Evolutionary conservation across 2,329 filamentous ascomycete species (phyloP), one percentile per base, ranked within the genome.

Genomic region (Zarea fungicola): DNA sequence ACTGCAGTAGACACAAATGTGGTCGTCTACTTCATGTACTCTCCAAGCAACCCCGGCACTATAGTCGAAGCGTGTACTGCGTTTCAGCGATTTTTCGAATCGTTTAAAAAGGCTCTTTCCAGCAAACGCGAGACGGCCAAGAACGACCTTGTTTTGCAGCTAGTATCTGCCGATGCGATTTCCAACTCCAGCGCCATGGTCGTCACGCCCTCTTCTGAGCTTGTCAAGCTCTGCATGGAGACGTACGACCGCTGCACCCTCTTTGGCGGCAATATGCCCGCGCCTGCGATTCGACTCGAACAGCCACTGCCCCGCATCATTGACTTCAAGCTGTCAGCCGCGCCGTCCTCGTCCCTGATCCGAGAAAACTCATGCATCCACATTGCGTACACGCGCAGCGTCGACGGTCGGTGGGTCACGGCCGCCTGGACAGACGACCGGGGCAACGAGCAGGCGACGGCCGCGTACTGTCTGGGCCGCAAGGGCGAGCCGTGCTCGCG

Each of bases 321-420:
- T 45, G 85, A 87, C 42, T 93, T 95, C 66, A 86, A 87, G 61
- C 68, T 91, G 2, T 76, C 73, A 2, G 66, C 78, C 1, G 81
- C 78, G 13, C 84, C 87, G 2, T 88, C 87, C 0, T 78, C 81
- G 16, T 87, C 89, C 16, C 70, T 92, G 6, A 72, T 93, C 46
- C 80, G 85, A 48, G 88, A 93, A 61, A 89, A 90, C 55, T 87
- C 83, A 1, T 85, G 85, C 59, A 80, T 95, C 25, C 89, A 95
- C 62, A 71, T 95, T 37, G 87, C 85, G 1, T 95, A 95, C 59
- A 80, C 85, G 2, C 77, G 83, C 48, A 91, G 87, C 59, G 73
- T 84, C 10, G 87, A 92, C 62, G 81, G 85, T 18, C 74, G 83
- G 8, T 95, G 89, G 89, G 70, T 93, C 31, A 85, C 84, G 11